Percentiles rank a stretch among this genome's conserved stretches.
Conservation (phyloP, 2,329 filamentous ascomycete genomes). For the Hypocreales sp. region DNA sequence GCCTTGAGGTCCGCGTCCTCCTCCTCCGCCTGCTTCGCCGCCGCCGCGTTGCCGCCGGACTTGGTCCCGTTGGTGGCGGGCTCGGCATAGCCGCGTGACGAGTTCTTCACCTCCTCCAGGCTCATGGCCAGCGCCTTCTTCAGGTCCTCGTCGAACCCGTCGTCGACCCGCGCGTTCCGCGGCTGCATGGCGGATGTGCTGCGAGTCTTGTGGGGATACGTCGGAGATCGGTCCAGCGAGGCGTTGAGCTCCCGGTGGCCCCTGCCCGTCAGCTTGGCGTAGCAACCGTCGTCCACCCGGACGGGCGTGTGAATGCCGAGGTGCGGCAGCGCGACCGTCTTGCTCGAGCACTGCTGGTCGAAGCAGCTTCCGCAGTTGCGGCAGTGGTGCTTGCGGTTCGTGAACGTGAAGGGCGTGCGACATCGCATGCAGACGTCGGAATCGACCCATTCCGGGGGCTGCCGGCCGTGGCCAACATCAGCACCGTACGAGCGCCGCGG, state of each 20-base stretch:
- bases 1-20: conserved; percentile 89
- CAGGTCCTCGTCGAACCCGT: conserved; percentile 86
- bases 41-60: conserved; percentile 18
- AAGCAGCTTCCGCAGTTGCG: conserved; percentile 97
- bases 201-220: conserved; percentile 46
- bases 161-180: conserved; percentile 72
- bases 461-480: too few relatives aligned
- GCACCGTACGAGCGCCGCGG: too few relatives aligned
- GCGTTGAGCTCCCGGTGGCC: conserved; percentile 19
- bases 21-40: conserved; percentile 48
- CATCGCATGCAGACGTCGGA: conserved; percentile 99
- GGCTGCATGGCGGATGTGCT: conserved; percentile 67
- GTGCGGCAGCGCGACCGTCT: conserved; percentile 76
- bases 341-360: conserved; percentile 86
- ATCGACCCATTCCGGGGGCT: conserved; percentile 95
- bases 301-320: conserved; percentile 85
- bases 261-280: conserved; percentile 74
- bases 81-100: conserved; percentile 57
- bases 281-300: conserved; percentile 90
- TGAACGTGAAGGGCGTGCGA: conserved; percentile 88
- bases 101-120: conserved; percentile 74
- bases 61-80: conserved; percentile 26
- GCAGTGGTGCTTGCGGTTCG: conserved; percentile 96
- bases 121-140: conserved; percentile 95
- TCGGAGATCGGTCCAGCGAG: conserved; percentile 33